These are phyloP conservation scores for Mucor indicus DNA, from an alignment of 371 early-diverging fungal species.

Conservation along the genomic window DNA sequence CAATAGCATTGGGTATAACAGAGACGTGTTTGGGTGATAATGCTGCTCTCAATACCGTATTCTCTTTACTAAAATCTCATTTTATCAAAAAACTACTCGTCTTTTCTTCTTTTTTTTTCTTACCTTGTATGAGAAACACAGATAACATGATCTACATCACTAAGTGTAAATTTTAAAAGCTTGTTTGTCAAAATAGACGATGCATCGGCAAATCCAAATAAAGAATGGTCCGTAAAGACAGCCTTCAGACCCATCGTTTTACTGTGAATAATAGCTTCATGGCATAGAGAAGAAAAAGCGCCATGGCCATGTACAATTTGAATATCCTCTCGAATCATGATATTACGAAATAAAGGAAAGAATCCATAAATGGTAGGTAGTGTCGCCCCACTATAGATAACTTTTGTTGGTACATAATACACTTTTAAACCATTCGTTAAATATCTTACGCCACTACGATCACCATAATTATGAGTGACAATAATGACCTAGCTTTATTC, in stretches of 20 bases:
- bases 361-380: conserved; percentile 93
- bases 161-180: conserved; percentile 90
- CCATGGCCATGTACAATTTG: conserved; percentile 97
- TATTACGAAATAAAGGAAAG: conserved; percentile 90
- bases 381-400: conserved; percentile 85
- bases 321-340: conserved; percentile 89
- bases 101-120: background rate
- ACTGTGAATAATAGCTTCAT: conserved; percentile 96
- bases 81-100: background rate
- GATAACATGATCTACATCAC: conserved; percentile 95
- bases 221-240: conserved; percentile 98
- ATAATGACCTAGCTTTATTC: conserved; percentile 59
- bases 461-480: conserved; percentile 87
- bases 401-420: conserved; percentile 91
- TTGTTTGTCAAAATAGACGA: conserved; percentile 95
- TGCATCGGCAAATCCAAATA: conserved; percentile 96
- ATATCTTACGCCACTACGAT: conserved; percentile 87
- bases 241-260: conserved; percentile 94
- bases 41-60: conserved; percentile 93
- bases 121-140: conserved; percentile 98
- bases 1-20: conserved; percentile 99
- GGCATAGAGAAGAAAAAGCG: conserved; percentile 92
- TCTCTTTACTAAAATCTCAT: conserved; percentile 78
- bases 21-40: conserved; percentile 87
- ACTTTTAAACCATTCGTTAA: conserved; percentile 95